A percentile compares a stretch with the other conserved stretches of the same genome.
Conservation (phyloP, 169 alveolate species). For the Eimeria maxima region DNA sequence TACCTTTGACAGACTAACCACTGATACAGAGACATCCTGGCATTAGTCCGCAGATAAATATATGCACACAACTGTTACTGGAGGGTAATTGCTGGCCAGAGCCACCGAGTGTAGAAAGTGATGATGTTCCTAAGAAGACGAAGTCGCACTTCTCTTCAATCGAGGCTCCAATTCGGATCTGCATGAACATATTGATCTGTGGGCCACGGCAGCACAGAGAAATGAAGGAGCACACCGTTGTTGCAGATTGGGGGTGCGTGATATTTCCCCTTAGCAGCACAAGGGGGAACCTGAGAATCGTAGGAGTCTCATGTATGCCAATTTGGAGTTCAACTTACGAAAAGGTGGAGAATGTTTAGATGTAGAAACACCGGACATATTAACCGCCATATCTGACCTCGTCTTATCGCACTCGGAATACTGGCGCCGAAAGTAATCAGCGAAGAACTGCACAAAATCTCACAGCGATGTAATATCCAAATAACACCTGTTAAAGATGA, state of each 20-base stretch:
- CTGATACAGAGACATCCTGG: not conserved
- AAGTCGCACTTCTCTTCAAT: slow-evolving; percentile 29
- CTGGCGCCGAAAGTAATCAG: slow-evolving; percentile 74
- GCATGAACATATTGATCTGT: slow-evolving; percentile 78
- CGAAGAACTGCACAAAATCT: slow-evolving; percentile 4
- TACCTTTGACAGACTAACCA: not conserved
- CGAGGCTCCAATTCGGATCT: slow-evolving; percentile 56
- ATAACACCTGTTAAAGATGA: not conserved
- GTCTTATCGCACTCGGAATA: slow-evolving; percentile 56
- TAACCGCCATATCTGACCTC: slow-evolving; percentile 79
- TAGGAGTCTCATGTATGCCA: not conserved
- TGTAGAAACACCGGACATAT: slow-evolving; percentile 54
- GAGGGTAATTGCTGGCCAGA: not conserved
- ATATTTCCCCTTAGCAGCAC: too few species aligned
- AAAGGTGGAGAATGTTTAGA: slow-evolving; percentile 52
- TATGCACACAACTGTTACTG: not conserved
- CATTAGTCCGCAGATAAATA: not conserved
- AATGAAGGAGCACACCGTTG: not conserved
- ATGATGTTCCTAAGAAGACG: not conserved
- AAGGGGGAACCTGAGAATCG: not conserved
- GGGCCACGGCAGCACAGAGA: not conserved
- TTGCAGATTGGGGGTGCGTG: not conserved
- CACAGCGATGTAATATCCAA: not conserved
- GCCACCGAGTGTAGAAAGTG: not conserved
- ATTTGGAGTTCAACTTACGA: slow-evolving; percentile 10